phyloP scores from a whole-genome alignment of 768 basidiomycete genomes.

The Suillus decipiens region DNA sequence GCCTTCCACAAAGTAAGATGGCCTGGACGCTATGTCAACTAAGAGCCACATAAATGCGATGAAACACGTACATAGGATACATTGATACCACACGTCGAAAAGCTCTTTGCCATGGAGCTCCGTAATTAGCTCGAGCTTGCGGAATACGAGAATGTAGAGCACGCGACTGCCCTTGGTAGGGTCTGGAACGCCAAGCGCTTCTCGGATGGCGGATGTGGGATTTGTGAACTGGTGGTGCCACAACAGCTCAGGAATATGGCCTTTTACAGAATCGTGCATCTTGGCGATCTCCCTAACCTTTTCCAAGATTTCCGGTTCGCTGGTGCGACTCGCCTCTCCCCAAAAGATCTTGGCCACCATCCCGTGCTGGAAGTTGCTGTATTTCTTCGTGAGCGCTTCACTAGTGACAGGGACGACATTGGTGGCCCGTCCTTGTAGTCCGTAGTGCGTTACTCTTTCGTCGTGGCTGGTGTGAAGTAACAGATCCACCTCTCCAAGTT shows the following conservation, averaged over 20 bases:
- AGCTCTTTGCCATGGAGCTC: neutral
- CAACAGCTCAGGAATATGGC: neutral
- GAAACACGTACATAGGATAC: neutral
- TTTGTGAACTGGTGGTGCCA: neutral
- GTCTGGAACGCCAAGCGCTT: neutral
- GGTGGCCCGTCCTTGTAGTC: constrained; percentile 1
- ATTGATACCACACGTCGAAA: neutral
- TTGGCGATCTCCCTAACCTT: no score
- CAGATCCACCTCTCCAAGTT: neutral
- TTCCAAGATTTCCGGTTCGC: no score
- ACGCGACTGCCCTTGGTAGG: neutral
- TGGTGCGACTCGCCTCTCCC: no score
- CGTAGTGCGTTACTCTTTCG: constrained; percentile 1
- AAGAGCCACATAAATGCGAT: neutral
- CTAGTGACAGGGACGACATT: constrained; percentile 4
- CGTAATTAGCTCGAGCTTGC: neutral
- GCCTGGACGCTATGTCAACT: neutral
- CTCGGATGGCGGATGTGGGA: neutral
- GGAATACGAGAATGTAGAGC: neutral
- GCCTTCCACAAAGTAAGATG: neutral
- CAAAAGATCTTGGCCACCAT: no score
- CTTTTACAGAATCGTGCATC: neutral
- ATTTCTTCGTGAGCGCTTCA: neutral
- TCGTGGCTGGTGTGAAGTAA: no score
- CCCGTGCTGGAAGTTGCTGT: neutral